A percentile compares a stretch with the other conserved stretches of the same genome.
phyloP scores from a whole-genome alignment of 768 basidiomycete species.

The Hysterangium stoloniferum region DNA sequence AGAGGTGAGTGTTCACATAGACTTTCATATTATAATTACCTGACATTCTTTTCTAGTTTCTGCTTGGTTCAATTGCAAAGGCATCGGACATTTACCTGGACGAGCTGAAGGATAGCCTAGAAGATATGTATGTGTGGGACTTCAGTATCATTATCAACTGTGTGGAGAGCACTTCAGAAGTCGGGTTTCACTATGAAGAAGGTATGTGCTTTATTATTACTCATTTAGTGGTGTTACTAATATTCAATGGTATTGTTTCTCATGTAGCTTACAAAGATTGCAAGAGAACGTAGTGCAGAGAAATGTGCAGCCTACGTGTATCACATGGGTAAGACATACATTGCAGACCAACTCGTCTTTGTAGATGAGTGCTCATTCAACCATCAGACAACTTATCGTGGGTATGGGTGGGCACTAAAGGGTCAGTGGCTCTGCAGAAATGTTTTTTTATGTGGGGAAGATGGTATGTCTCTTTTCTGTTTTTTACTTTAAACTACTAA shows the following conservation, averaged over 20 bases:
- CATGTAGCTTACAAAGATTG: slow-evolving; percentile 12
- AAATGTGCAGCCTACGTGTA: slow-evolving; percentile 12
- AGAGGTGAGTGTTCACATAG: too few relatives aligned
- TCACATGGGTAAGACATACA: slow-evolving; percentile 10
- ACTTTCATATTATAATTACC: too few relatives aligned
- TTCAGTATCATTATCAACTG: slow-evolving; percentile 9
- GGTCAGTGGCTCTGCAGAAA: slow-evolving; percentile 7
- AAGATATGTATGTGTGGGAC: slow-evolving; percentile 7
- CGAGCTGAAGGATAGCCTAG: slow-evolving; percentile 14
- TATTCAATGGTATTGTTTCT: neutral
- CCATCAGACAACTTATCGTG: slow-evolving; percentile 1
- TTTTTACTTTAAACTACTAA: too few relatives aligned
- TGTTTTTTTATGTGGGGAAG: slow-evolving; percentile 17
- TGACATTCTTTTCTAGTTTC: too few relatives aligned
- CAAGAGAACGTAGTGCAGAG: slow-evolving; percentile 15
- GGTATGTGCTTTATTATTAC: too few relatives aligned
- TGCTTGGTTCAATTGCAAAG: too few relatives aligned
- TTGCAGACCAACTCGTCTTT: slow-evolving; percentile 15
- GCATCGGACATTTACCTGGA: slow-evolving; percentile 12
- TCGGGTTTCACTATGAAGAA: slow-evolving; percentile 21
- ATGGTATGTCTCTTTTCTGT: slow-evolving; percentile 15
- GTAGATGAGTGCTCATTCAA: slow-evolving; percentile 15
- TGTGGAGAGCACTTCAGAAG: slow-evolving; percentile 16
- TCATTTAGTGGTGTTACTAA: neutral
- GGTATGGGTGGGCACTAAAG: slow-evolving; percentile 12